A percentile compares a stretch with the other conserved stretches of the same genome.
Conservation (phyloP, 2,329 filamentous ascomycete genomes). For the Diplodia sapinea region DNA sequence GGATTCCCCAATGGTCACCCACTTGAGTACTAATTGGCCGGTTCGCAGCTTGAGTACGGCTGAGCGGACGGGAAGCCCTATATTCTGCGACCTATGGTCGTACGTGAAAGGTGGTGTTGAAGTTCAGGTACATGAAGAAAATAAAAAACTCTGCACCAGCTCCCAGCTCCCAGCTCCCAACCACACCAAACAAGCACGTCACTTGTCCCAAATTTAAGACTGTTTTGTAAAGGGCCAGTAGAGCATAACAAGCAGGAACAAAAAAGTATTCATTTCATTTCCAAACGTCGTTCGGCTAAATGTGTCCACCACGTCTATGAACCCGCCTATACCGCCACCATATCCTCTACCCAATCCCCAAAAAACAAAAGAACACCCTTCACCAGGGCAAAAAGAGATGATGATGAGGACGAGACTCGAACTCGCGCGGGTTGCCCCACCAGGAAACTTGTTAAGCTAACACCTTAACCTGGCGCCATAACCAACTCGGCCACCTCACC, state of each 20-base stretch:
- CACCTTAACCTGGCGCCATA: conserved; percentile 31
- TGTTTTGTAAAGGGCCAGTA: too few relatives aligned
- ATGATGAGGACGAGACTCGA: conserved; percentile 30
- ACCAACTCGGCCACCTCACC: conserved; percentile 32
- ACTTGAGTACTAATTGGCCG: conserved; percentile 11
- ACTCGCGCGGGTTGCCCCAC: conserved; percentile 31
- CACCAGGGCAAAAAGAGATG: conserved; percentile 7
- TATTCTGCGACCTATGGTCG: conserved; percentile 15
- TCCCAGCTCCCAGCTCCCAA: too few relatives aligned
- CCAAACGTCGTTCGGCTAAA: neutral
- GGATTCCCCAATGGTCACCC: conserved; percentile 11
- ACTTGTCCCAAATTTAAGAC: too few relatives aligned
- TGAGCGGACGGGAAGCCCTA: conserved; percentile 4
- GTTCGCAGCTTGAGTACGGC: conserved; percentile 9
- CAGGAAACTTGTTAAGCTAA: conserved; percentile 25
- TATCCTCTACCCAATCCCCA: neutral
- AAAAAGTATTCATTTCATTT: neutral
- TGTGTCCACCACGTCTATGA: neutral
- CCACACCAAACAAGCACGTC: too few relatives aligned
- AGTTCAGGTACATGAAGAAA: too few relatives aligned
- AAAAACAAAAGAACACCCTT: neutral
- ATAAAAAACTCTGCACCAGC: too few relatives aligned
- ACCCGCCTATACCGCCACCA: neutral
- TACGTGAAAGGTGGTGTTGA: neutral
- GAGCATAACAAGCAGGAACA: neutral